These are phyloP conservation scores for Halophytophthora polymorphica DNA, from an alignment of 352 stramenopile species.

Conservation along the genomic window DNA sequence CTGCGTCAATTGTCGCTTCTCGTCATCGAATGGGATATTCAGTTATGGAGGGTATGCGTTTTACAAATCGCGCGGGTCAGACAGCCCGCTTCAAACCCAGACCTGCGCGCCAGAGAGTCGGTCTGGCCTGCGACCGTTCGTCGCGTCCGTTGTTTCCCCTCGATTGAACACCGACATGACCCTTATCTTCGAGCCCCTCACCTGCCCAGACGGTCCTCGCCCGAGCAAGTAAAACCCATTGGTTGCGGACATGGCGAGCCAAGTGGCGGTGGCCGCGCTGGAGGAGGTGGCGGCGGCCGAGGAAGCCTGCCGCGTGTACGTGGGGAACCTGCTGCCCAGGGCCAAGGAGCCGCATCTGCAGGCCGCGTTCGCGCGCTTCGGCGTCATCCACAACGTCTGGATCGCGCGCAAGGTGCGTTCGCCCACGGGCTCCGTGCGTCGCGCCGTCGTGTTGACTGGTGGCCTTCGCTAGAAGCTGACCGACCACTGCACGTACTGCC, in stretches of 20 bases:
- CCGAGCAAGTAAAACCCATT: too few species aligned
- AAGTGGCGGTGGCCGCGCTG: constrained; percentile 7
- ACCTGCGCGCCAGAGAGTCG: not conserved
- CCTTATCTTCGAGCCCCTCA: not conserved
- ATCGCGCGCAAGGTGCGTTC: constrained; percentile 59
- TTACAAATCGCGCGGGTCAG: too few species aligned
- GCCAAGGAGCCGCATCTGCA: constrained; percentile 67
- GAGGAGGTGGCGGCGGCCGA: constrained; percentile 16
- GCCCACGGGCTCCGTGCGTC: not conserved
- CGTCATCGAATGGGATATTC: too few species aligned
- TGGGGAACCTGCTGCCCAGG: constrained; percentile 71
- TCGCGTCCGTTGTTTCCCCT: constrained; percentile 1
- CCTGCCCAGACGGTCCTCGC: too few species aligned
- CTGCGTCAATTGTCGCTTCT: too few species aligned
- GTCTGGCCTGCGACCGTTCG: not conserved
- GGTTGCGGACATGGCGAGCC: constrained; percentile 5
- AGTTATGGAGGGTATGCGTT: too few species aligned
- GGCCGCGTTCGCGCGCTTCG: constrained; percentile 58
- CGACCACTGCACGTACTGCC: not conserved
- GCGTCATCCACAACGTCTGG: constrained; percentile 71
- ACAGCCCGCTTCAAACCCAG: not conserved
- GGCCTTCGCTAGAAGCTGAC: constrained; percentile 1
- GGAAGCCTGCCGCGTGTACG: constrained; percentile 56
- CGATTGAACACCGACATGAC: not conserved
- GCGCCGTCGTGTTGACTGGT: not conserved